A percentile compares a stretch with the other conserved stretches of the same genome.
Conservation (phyloP, 163 green algal genomes). For the Volvox carteri region DNA sequence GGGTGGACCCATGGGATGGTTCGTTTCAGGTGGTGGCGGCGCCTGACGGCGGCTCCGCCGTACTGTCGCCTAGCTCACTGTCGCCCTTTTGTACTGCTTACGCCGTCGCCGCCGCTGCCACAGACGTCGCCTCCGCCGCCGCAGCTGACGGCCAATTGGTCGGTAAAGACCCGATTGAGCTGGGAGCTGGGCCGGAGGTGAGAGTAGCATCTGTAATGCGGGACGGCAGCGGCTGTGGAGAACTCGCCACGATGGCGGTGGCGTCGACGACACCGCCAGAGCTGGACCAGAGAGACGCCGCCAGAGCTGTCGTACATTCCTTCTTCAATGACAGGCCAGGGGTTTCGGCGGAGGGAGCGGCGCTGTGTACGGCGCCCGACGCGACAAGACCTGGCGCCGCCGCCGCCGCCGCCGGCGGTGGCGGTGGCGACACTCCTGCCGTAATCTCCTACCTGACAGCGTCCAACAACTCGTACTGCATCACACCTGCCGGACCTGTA, state of each 20-base stretch:
- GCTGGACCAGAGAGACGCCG: too few species aligned
- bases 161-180: too few species aligned
- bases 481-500: too few species aligned
- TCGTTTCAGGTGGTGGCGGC: background rate
- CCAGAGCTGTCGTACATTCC: too few species aligned
- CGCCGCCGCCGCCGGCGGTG: too few species aligned
- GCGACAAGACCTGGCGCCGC: background rate
- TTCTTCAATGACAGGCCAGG: too few species aligned
- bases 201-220: too few species aligned
- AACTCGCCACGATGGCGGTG: too few species aligned
- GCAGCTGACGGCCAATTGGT: background rate
- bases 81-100: background rate
- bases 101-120: background rate
- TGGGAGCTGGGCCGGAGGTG: too few species aligned
- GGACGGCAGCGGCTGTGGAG: too few species aligned
- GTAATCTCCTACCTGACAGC: background rate
- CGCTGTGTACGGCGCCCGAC: background rate
- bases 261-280: too few species aligned
- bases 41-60: background rate
- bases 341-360: background rate
- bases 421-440: background rate
- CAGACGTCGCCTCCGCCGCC: background rate
- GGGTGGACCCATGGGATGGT: background rate
- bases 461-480: background rate
- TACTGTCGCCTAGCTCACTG: background rate